Base-by-base conservation (phyloP, 345 rosid species). In the Rubroshorea leprosula region DNA sequence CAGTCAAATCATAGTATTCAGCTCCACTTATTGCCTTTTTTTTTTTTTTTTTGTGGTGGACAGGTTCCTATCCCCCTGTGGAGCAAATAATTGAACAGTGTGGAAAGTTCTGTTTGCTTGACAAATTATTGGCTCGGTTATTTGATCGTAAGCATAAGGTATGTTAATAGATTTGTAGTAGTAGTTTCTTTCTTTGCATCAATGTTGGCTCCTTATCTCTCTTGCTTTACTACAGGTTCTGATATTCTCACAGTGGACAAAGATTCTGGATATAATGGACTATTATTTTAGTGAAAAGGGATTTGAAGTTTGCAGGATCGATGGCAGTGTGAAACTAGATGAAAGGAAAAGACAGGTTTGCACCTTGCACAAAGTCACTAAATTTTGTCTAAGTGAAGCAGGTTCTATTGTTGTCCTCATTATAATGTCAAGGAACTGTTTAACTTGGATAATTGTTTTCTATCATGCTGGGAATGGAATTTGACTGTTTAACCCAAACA, bases 221-320 rank as follows among this genome's bases (percentile, higher is more conserved):
- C n/a, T 58, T 48, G 58, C 70, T 51, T 55, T 44, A 22, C 62
- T 56, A 22, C 82, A 93, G 97, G 90, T 93, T 66, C 78, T 93
- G 63, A 76, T 89, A 54, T 93, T 93, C 69, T 52, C 77, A n/a
- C 99, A 87, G 60, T 89, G 94, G 97, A 93, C 99, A 18, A 89
- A 83, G 71, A 49, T 93, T 49, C 55, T 93, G 72, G 85, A 93
- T 67, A 82, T 93, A 67, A 93, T 93, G 95, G 97, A 93, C 13
- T 93, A 87, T 66, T 93, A 93, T 71, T 89, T 93, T 60, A 79
- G 86, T 73, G 97, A 85, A 68, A 93, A 78, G 66, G 99, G 97
- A 26, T 80, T 79, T 70, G 79, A 80, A 59, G 90, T 89, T 56
- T 93, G 96, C 67, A 80, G 97, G 67, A 93, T 93, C 64, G 99